Evolutionary conservation across 805 yeast species (phyloP), one percentile per base, ranked within the genome.

Genomic region (Cyberlindnera mississippiensis): DNA sequence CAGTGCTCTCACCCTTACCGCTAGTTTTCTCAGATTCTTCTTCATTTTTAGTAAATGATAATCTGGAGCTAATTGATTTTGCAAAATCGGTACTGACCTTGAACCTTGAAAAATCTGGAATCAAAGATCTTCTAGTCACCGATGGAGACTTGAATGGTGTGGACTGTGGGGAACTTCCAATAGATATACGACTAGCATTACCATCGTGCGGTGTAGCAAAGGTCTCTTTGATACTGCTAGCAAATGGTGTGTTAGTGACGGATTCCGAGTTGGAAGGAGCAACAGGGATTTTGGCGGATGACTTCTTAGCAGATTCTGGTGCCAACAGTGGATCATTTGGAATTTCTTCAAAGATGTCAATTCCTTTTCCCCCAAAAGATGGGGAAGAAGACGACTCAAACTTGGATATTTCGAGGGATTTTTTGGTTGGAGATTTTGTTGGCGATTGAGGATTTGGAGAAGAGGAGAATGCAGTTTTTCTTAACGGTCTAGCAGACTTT

Each of bases 31-130:
- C 19, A 6, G 17, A 6, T 8, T 6, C 4, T 33, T 19, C 28
- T 28, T 24, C 19, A 22, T 27, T 8, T n/a, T 19, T 20, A 4
- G 31, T 18, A 12, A 18, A 16, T 42, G 39, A 19, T 6, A 27
- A 16, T 34, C 15, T 14, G 4, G 33, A 18, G 14, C 17, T 36
- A 27, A 26, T 35, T 28, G 63, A 63, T 19, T 68, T 55, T 2
- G 72, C 71, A 44, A 71, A 63, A 7, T 56, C 64, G 2, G 56
- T 39, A 15, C 66, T 60, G 8, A 63, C 60, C 13, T 59, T 65
- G 35, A 64, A 45, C 29, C 59, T 59, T 4, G 54, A 46, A 14
- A 64, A 44, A 45, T 61, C 64, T 8, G 69, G 65, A 2, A 66
- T 48, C 11, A 56, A 29, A 1, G 59, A 52, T 44, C 38, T 55